phyloP scores from a whole-genome alignment of 805 yeast species.

The Wickerhamomyces hampshirensis region DNA sequence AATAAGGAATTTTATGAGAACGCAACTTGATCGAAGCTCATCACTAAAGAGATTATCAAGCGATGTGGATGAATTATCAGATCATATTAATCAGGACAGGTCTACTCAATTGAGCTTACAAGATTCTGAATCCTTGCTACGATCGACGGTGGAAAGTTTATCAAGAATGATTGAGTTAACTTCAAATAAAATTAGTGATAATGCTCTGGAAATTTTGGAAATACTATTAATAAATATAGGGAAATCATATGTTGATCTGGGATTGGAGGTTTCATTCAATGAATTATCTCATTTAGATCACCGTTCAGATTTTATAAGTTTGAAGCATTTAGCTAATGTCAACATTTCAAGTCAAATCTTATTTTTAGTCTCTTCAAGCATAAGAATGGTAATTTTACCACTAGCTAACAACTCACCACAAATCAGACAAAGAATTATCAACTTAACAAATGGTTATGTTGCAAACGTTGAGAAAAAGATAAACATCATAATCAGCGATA shows the following conservation, averaged over 20 bases:
- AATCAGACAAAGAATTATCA: slow-evolving; percentile 54
- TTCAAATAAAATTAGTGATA: slow-evolving; percentile 56
- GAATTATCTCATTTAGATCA: slow-evolving; percentile 35
- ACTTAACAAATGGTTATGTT: slow-evolving; percentile 56
- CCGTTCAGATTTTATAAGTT: slow-evolving; percentile 30
- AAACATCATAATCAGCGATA: slow-evolving; percentile 57
- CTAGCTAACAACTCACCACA: slow-evolving; percentile 57
- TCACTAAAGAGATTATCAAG: slow-evolving; percentile 23
- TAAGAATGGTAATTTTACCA: slow-evolving; percentile 72
- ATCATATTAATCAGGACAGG: slow-evolving; percentile 13
- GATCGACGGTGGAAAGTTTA: slow-evolving; percentile 70
- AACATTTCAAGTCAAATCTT: slow-evolving; percentile 54
- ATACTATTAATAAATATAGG: slow-evolving; percentile 67
- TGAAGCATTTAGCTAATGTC: slow-evolving; percentile 46
- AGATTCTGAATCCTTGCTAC: slow-evolving; percentile 58
- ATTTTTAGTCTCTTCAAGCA: slow-evolving; percentile 62
- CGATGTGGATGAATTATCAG: slow-evolving; percentile 1
- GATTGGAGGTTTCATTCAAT: slow-evolving; percentile 64
- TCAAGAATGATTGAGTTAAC: slow-evolving; percentile 72
- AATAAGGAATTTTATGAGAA: slow-evolving; percentile 52
- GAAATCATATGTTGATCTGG: slow-evolving; percentile 66
- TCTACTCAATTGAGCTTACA: slow-evolving; percentile 30
- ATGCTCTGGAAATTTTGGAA: slow-evolving; percentile 63
- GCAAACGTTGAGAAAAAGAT: slow-evolving; percentile 59
- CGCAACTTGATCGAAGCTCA: slow-evolving; percentile 40